Evolutionary conservation across 139 green algal species (phyloP).

Genomic region (Parachlorella kessleri): DNA sequence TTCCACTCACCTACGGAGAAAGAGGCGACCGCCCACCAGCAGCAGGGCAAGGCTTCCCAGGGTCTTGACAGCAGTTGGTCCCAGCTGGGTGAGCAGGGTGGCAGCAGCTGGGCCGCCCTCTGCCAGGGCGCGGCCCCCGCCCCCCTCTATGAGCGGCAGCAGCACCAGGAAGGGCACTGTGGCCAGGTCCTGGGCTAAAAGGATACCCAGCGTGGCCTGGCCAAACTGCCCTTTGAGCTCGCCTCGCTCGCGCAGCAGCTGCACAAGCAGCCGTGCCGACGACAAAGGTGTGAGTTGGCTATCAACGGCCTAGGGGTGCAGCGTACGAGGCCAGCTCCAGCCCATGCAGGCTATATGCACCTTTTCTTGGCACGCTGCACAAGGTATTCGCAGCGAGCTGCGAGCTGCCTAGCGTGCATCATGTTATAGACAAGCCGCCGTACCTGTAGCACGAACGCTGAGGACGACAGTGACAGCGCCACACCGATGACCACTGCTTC

Average conservation of each 20-base stretch:
- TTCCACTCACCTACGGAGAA: slow-evolving; percentile 79
- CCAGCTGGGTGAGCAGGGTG: slow-evolving; percentile 64
- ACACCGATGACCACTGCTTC: slow-evolving; percentile 91
- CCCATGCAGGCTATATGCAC: neutral
- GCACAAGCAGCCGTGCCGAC: slow-evolving; percentile 74
- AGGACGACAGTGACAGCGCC: slow-evolving; percentile 86
- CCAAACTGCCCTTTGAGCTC: slow-evolving; percentile 86
- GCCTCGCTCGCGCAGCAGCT: slow-evolving; percentile 89
- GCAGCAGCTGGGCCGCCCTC: neutral
- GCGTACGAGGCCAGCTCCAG: neutral
- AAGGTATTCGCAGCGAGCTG: neutral
- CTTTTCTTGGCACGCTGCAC: neutral
- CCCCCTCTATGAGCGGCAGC: slow-evolving; percentile 77
- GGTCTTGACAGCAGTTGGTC: slow-evolving; percentile 72
- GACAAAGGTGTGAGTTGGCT: neutral
- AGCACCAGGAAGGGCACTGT: slow-evolving; percentile 94
- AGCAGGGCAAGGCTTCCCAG: slow-evolving; percentile 78
- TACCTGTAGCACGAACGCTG: slow-evolving; percentile 93
- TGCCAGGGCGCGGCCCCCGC: neutral
- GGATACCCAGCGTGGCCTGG: slow-evolving; percentile 92
- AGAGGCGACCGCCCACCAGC: slow-evolving; percentile 79
- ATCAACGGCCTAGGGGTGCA: neutral
- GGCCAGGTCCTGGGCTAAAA: slow-evolving; percentile 95
- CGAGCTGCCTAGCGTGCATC: neutral
- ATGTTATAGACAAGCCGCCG: no score